Conservation (phyloP, 1,284 basidiomycete genomes). For the Vanrija pseudolonga region DNA sequence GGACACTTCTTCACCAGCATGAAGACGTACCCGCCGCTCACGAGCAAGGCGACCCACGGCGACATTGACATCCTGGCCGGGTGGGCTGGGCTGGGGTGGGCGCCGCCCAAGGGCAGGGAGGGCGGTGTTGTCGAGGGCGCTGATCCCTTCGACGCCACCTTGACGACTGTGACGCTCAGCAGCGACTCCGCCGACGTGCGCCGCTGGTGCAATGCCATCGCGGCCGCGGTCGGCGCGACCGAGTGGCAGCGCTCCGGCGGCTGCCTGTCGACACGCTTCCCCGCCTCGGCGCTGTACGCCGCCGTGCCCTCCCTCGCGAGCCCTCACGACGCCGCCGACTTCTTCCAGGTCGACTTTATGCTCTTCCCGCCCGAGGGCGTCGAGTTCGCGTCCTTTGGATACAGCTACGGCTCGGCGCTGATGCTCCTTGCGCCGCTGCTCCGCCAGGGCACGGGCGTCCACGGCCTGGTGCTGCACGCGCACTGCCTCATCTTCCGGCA, state of each 20-base stretch:
- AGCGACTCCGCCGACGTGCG: background rate
- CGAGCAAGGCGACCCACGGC: conserved; percentile 30
- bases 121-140: background rate
- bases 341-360: conserved; percentile 37
- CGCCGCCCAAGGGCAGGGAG: conserved; percentile 1
- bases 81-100: conserved; percentile 12
- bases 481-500: conserved; percentile 20
- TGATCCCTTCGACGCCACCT: background rate
- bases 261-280: conserved; percentile 9
- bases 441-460: conserved; percentile 1
- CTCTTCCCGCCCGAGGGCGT: conserved; percentile 10
- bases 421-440: conserved; percentile 8
- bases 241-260: conserved; percentile 3
- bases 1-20: conserved; percentile 4
- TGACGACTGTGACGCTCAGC: background rate
- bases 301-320: background rate
- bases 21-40: conserved; percentile 4
- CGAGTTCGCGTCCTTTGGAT: conserved; percentile 10
- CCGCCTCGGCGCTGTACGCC: background rate
- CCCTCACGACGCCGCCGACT: conserved; percentile 3
- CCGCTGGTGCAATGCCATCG: conserved; percentile 13
- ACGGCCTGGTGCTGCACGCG: conserved; percentile 5
- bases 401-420: conserved; percentile 14
- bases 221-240: conserved; percentile 5
- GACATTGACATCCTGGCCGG: conserved; percentile 36